Base-by-base conservation (phyloP, 768 basidiomycete species). In the Boletus pseudo-olivaceus region DNA sequence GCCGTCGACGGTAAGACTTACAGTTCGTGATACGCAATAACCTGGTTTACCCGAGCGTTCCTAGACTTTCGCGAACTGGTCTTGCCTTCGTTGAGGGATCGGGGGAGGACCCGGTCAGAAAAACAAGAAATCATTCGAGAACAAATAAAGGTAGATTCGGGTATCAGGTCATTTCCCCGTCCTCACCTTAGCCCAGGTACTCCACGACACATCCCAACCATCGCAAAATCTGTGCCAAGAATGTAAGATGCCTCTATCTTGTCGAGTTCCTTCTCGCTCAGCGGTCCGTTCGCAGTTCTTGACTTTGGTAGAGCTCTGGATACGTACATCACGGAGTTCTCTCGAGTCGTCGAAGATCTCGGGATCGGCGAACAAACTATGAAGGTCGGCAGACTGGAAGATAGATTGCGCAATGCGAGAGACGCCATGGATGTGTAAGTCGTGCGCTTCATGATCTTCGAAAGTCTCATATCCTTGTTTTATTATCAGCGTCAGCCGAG, bases 141-240 rank as follows among this genome's bases (percentile, higher is more conserved):
- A 20, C 62, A 64, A 29, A 56, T 61, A 8, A 2, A 45, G 47
- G 62, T 63, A 49, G 7, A 35, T 10, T 19, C 8, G 14, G 0
- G 1, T 15, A 6, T 39, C 11, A 42, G 7, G 7, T n/a, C 30
- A 32, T 17, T 27, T 33, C 40, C 37, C 11, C 5, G 11, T 26
- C 9, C 49, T 57, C n/a, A 64, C 43, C 48, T 39, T 42, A 27
- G 4, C n/a, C 7, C 15, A 63, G 62, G 38, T 40, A 14, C 42
- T 64, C 15, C 49, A 62, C 10, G 47, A 52, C 1, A 64, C 49
- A n/a, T 53, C 63, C 7, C 49, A 54, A 12, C 62, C 62, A 34
- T 64, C 62, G 7, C 51, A 64, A 41, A n/a, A 52, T 1, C 29
- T 62, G 30, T 65, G 54, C 26, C 62, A 62, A 38, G 59, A 56